Evolutionary conservation across 768 basidiomycete genomes (phyloP).

Genomic region (Termitomyces sp.): DNA sequence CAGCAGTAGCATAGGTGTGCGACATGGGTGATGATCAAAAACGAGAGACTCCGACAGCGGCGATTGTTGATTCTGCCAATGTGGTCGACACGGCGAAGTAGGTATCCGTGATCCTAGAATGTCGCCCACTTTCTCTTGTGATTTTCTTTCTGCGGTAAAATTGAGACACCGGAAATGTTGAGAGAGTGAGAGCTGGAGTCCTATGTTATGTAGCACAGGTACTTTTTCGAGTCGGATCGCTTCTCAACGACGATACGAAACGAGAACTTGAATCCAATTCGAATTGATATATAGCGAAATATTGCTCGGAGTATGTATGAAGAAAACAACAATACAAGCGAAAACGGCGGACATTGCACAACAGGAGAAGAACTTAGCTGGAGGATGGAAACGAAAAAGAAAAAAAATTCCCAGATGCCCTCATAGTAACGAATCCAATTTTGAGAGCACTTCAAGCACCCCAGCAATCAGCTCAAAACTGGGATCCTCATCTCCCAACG

Average conservation of each 20-base stretch:
- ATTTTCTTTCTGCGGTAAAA: background rate
- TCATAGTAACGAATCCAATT: constrained; percentile 83
- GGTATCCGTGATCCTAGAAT: no score
- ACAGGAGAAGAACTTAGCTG: background rate
- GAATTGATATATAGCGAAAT: background rate
- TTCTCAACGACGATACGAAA: background rate
- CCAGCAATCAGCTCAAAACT: constrained; percentile 90
- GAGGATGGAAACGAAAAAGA: background rate
- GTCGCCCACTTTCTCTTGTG: background rate
- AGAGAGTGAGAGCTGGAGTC: no score
- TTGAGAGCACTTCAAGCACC: constrained; percentile 88
- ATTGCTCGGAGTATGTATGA: background rate
- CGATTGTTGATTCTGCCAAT: no score
- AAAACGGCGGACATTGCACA: background rate
- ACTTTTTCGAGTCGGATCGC: background rate
- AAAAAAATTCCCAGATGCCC: background rate
- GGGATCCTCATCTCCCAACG: constrained; percentile 67
- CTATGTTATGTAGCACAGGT: no score
- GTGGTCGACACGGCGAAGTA: no score
- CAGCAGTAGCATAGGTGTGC: background rate
- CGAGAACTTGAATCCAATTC: background rate
- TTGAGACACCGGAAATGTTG: background rate
- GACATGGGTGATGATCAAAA: background rate
- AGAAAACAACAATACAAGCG: background rate
- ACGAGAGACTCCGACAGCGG: no score